phyloP scores from a whole-genome alignment of 2,329 filamentous ascomycete species.

The Colletotrichum musae region DNA sequence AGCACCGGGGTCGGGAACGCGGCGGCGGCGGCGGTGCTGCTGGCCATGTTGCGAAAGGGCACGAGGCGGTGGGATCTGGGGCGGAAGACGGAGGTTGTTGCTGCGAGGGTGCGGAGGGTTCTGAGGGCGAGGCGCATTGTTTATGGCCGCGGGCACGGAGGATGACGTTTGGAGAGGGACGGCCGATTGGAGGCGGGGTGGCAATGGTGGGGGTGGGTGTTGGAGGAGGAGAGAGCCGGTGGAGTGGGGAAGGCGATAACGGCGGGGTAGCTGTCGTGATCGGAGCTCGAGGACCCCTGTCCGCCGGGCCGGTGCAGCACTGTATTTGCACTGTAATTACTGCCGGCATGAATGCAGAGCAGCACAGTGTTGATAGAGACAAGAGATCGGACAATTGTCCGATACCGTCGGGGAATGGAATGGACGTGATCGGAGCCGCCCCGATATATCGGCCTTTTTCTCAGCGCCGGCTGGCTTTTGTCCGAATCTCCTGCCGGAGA shows the following conservation, averaged over 20 bases:
- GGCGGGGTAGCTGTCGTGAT: slow-evolving; percentile 37
- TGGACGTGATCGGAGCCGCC: slow-evolving; percentile 14
- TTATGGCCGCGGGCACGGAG: neutral
- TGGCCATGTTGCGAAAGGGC: slow-evolving; percentile 42
- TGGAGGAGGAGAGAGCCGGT: neutral
- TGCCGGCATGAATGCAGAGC: neutral
- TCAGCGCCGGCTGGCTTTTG: no score
- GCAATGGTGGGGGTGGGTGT: slow-evolving; percentile 6
- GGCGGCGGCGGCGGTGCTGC: slow-evolving; percentile 19
- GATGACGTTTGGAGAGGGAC: slow-evolving; percentile 22
- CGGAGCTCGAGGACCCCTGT: slow-evolving; percentile 29
- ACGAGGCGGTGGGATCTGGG: slow-evolving; percentile 21
- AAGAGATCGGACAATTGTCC: slow-evolving; percentile 24
- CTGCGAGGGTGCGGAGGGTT: slow-evolving; percentile 15
- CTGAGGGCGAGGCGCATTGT: slow-evolving; percentile 35
- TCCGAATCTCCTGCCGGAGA: neutral
- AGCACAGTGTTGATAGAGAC: slow-evolving; percentile 1
- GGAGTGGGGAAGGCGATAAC: slow-evolving; percentile 15
- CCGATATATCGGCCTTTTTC: slow-evolving; percentile 28
- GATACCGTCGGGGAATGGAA: slow-evolving; percentile 35
- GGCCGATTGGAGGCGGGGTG: slow-evolving; percentile 2
- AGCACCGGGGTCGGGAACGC: slow-evolving; percentile 64
- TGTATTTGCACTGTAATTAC: neutral
- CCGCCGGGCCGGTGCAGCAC: slow-evolving; percentile 15
- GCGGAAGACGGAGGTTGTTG: neutral